These are phyloP conservation scores for Nemania sp. DNA, from an alignment of 2,329 filamentous ascomycete genomes.

Conservation along the genomic window DNA sequence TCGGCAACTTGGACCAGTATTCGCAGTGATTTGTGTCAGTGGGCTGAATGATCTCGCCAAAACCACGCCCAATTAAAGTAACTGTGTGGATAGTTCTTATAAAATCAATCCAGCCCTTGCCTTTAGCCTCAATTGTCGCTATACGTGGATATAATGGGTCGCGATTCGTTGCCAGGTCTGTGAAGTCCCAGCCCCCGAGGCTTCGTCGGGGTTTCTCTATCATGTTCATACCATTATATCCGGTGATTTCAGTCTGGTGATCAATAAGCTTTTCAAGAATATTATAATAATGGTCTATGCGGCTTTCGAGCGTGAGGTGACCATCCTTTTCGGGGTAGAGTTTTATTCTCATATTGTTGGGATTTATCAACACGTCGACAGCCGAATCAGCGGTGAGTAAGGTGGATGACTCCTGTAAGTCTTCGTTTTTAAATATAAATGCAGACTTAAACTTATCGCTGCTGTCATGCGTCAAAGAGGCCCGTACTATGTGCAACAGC, in stretches of 20 bases:
- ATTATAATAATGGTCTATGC: too few species aligned
- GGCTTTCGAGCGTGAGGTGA: too few species aligned
- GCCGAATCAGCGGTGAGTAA: too few species aligned
- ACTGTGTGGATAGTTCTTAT: conserved; percentile 44
- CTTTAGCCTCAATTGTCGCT: background rate
- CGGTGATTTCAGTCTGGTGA: too few species aligned
- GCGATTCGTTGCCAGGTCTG: background rate
- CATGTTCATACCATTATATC: too few species aligned
- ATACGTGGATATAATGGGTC: background rate
- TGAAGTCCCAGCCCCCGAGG: conserved; percentile 1
- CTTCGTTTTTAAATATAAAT: background rate
- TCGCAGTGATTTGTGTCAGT: background rate
- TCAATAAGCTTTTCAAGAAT: too few species aligned
- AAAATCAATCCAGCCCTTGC: conserved; percentile 42
- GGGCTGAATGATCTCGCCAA: conserved; percentile 39
- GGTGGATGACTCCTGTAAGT: too few species aligned
- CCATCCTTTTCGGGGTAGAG: too few species aligned
- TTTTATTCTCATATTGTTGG: too few species aligned
- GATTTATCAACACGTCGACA: too few species aligned
- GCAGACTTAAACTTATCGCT: background rate
- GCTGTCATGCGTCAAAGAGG: background rate
- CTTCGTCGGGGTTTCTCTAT: too few species aligned
- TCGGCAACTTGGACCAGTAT: background rate
- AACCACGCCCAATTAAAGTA: conserved; percentile 42
- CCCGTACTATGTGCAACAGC: background rate